Percentiles rank a stretch among this genome's conserved stretches.
phyloP scores from a whole-genome alignment of 192 early-diverging fungal species.

The Rhizophagus sp. region DNA sequence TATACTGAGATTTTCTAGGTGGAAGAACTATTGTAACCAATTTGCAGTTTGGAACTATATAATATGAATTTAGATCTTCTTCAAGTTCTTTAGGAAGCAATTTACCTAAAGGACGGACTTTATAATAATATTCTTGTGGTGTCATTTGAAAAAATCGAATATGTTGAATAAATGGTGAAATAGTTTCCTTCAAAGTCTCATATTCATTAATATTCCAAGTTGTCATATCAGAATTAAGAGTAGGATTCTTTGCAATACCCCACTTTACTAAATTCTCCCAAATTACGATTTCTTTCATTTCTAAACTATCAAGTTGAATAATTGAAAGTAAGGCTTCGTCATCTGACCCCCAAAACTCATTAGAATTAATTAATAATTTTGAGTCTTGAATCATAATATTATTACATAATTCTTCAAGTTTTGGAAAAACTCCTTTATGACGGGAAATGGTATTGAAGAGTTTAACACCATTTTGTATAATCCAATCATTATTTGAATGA shows the following conservation, averaged over 20 bases:
- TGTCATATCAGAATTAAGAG: not conserved
- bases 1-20: not conserved
- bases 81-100: too few species aligned
- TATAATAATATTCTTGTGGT: too few species aligned
- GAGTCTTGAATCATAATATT: not conserved
- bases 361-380: not conserved
- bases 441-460: not conserved
- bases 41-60: not conserved
- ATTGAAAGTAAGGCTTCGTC: too few species aligned
- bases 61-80: not conserved
- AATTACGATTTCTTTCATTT: too few species aligned
- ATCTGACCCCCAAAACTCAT: not conserved
- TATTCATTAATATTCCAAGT: not conserved
- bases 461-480: not conserved
- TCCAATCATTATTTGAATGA: not conserved
- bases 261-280: not conserved
- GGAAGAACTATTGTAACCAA: not conserved
- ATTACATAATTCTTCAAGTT: not conserved
- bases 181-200: not conserved
- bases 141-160: too few species aligned
- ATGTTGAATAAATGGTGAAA: too few species aligned
- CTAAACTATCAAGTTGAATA: too few species aligned
- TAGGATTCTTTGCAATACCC: conserved; percentile 2
- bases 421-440: not conserved
- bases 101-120: too few species aligned